Conservation (phyloP, 176 grass and related monocot species). For the Lolium perenne region DNA sequence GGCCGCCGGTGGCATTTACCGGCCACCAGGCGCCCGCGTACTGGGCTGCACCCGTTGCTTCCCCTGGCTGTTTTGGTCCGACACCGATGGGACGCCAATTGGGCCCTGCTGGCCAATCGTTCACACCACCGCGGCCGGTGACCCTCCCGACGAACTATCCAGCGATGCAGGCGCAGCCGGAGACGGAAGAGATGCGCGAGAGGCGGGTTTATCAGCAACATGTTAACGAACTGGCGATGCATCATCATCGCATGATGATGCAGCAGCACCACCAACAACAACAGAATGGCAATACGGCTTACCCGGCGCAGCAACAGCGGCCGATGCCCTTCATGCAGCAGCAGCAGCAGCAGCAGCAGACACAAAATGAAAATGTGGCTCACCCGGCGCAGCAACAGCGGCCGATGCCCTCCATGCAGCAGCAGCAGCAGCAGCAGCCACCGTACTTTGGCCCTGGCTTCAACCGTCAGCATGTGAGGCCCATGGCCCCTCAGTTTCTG, state of each 20-base stretch:
- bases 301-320: background rate
- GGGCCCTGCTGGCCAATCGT: background rate
- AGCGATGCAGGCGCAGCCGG: background rate
- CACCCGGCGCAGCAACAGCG: background rate
- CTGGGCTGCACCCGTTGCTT: background rate
- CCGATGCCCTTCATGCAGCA: background rate
- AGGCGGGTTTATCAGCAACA: background rate
- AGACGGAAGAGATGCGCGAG: background rate
- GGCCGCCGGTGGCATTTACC: background rate
- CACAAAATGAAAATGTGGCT: background rate
- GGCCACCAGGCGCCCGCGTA: background rate
- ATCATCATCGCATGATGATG: background rate
- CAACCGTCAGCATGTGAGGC: too few species aligned
- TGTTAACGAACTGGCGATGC: background rate
- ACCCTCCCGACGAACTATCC: background rate
- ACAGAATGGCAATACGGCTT: background rate
- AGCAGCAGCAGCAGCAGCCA: background rate
- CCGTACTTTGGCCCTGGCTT: background rate
- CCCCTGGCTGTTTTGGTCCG: background rate
- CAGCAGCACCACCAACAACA: background rate
- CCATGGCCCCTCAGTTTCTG: background rate
- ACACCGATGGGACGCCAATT: background rate
- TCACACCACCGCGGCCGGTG: background rate
- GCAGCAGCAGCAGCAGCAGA: background rate
- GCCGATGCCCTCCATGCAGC: background rate